phyloP scores from a whole-genome alignment of 2,329 filamentous ascomycete species.

The Thielaviopsis punctulata region DNA sequence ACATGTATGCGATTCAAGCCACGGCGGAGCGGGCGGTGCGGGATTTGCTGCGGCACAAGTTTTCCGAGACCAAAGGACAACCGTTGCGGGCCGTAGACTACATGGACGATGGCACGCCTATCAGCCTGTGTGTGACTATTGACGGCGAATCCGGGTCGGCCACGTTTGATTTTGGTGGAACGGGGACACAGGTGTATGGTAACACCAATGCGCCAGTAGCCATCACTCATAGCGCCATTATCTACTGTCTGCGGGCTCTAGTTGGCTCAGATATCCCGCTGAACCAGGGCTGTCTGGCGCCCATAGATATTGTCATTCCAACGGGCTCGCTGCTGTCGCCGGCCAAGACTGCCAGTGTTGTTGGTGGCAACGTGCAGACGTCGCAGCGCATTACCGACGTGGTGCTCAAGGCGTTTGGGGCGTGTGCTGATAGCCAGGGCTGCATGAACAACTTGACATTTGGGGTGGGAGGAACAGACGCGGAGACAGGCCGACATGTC shows the following conservation, averaged over 20 bases:
- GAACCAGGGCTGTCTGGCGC: slow-evolving; percentile 66
- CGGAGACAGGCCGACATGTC: slow-evolving; percentile 20
- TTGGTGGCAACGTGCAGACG: slow-evolving; percentile 57
- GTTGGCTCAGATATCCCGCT: slow-evolving; percentile 69
- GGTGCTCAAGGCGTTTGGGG: slow-evolving; percentile 52
- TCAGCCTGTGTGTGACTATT: slow-evolving; percentile 57
- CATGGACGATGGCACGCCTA: slow-evolving; percentile 74
- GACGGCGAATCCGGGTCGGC: slow-evolving; percentile 60
- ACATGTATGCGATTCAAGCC: slow-evolving; percentile 66
- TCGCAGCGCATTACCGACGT: slow-evolving; percentile 28
- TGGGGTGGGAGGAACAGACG: slow-evolving; percentile 41
- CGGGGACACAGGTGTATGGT: slow-evolving; percentile 61
- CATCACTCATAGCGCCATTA: slow-evolving; percentile 72
- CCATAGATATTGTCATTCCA: slow-evolving; percentile 58
- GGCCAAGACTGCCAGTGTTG: slow-evolving; percentile 60
- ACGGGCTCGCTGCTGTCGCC: slow-evolving; percentile 58
- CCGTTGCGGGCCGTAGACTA: slow-evolving; percentile 57
- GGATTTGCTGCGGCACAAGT: slow-evolving; percentile 52
- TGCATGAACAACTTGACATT: slow-evolving; percentile 77
- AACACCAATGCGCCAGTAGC: slow-evolving; percentile 72
- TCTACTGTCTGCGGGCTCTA: slow-evolving; percentile 66
- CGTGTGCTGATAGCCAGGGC: slow-evolving; percentile 63
- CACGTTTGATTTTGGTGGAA: slow-evolving; percentile 64
- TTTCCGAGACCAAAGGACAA: slow-evolving; percentile 51
- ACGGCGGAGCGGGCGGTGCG: slow-evolving; percentile 64